Conservation (phyloP, 768 basidiomycete genomes). For the Hirschioporus abietinus region DNA sequence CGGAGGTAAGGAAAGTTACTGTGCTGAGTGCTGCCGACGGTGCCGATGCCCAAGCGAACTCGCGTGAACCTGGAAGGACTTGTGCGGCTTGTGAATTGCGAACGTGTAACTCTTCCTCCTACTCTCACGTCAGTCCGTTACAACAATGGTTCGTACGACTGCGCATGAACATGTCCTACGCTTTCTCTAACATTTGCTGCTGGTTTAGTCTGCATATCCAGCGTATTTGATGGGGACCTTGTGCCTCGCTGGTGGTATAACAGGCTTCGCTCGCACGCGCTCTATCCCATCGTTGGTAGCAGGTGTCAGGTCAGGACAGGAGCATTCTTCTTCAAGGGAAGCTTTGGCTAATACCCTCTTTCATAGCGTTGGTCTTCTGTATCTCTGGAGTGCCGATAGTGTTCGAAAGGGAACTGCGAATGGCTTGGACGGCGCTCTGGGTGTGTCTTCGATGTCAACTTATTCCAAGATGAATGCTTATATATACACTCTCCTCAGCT, state of each 20-base stretch:
- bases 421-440: constrained; percentile 76
- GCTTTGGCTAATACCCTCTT: constrained; percentile 9
- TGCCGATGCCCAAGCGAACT: neutral
- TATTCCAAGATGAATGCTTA: neutral
- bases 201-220: constrained; percentile 68
- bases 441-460: constrained; percentile 26
- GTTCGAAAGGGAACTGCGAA: constrained; percentile 69
- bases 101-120: neutral
- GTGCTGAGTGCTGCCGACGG: constrained; percentile 1
- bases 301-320: constrained; percentile 62
- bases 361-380: constrained; percentile 67
- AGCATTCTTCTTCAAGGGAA: neutral
- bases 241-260: constrained; percentile 72
- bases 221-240: constrained; percentile 72
- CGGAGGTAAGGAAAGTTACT: constrained; percentile 1
- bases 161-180: constrained; percentile 9
- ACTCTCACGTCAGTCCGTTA: neutral
- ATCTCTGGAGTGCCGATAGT: constrained; percentile 72
- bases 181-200: constrained; percentile 14
- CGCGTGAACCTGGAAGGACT: too few species aligned
- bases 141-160: constrained; percentile 3
- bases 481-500: constrained; percentile 33
- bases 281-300: constrained; percentile 82
- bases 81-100: neutral
- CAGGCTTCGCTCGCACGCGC: constrained; percentile 64